Conservation (phyloP, 352 stramenopile genomes). For the Pythium pyrilobum region DNA sequence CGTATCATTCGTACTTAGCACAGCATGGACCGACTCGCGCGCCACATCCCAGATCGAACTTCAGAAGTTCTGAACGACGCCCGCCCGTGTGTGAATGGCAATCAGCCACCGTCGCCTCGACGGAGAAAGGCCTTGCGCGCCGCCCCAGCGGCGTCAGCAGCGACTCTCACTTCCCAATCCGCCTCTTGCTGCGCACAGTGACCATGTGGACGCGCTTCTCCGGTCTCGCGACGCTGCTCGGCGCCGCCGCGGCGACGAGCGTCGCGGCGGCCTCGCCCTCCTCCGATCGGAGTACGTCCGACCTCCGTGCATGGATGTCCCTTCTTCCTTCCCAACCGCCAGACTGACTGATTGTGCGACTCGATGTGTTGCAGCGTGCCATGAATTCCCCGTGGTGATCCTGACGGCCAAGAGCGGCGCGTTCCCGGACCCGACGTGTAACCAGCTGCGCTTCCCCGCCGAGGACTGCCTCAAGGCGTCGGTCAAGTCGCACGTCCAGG, state of each 20-base stretch:
- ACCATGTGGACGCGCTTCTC: conserved; percentile 22
- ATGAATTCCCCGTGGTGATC: conserved; percentile 65
- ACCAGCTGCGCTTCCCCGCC: conserved; percentile 60
- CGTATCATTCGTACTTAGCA: neutral
- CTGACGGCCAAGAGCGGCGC: conserved; percentile 43
- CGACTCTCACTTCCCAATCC: conserved; percentile 13
- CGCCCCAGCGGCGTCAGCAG: no score
- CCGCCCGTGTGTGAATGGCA: no score
- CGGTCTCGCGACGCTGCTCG: conserved; percentile 12
- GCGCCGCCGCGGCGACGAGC: neutral
- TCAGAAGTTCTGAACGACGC: no score
- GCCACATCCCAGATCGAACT: no score
- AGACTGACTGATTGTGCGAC: neutral
- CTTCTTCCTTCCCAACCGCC: neutral
- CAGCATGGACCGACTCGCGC: no score
- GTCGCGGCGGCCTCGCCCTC: neutral
- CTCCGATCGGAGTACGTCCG: conserved; percentile 6
- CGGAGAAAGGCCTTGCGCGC: no score
- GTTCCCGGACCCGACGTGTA: conserved; percentile 68
- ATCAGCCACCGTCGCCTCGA: no score
- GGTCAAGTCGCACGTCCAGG: conserved; percentile 45
- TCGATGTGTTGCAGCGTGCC: conserved; percentile 31
- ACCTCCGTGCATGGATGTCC: neutral
- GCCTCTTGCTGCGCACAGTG: neutral
- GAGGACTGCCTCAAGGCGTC: conserved; percentile 59